These are phyloP conservation scores for Zygoascus hellenicus DNA, from an alignment of 1,139 yeast genomes.

Conservation along the genomic window DNA sequence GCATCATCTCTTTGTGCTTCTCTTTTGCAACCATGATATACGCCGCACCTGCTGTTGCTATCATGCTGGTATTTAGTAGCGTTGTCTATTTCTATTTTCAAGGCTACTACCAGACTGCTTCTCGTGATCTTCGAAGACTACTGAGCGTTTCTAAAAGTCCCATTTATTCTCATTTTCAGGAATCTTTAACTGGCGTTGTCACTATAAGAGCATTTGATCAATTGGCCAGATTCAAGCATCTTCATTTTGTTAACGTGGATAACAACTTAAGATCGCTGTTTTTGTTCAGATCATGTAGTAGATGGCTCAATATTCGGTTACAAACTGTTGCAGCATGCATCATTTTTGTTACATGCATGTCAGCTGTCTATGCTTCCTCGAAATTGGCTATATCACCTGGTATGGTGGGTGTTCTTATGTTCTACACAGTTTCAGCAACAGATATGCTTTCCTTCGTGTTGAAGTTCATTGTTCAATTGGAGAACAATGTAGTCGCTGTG, in stretches of 20 bases:
- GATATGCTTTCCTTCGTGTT: constrained; percentile 56
- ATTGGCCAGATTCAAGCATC: constrained; percentile 45
- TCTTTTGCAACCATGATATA: constrained; percentile 61
- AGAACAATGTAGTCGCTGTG: constrained; percentile 68
- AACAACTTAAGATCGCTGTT: constrained; percentile 56
- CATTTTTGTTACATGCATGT: constrained; percentile 50
- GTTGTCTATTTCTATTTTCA: constrained; percentile 76
- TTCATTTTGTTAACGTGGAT: constrained; percentile 56
- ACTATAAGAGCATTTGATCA: constrained; percentile 60
- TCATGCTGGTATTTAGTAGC: constrained; percentile 42
- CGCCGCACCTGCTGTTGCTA: constrained; percentile 60
- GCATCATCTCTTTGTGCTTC: constrained; percentile 53
- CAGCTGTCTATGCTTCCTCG: constrained; percentile 46
- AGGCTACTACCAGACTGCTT: constrained; percentile 70
- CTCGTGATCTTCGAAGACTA: constrained; percentile 74
- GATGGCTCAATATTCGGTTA: constrained; percentile 70
- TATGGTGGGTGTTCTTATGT: constrained; percentile 67
- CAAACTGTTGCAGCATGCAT: constrained; percentile 64
- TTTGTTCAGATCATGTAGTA: constrained; percentile 38
- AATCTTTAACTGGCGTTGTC: constrained; percentile 62
- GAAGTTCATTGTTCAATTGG: constrained; percentile 64
- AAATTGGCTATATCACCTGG: constrained; percentile 54
- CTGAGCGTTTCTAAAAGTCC: constrained; percentile 74
- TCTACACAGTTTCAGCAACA: constrained; percentile 64
- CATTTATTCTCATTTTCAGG: constrained; percentile 76